Percentiles rank a stretch among this genome's conserved stretches.
Evolutionary conservation across 441 rosid genomes (phyloP).

Genomic region (Euphorbia schlechtendalii): DNA sequence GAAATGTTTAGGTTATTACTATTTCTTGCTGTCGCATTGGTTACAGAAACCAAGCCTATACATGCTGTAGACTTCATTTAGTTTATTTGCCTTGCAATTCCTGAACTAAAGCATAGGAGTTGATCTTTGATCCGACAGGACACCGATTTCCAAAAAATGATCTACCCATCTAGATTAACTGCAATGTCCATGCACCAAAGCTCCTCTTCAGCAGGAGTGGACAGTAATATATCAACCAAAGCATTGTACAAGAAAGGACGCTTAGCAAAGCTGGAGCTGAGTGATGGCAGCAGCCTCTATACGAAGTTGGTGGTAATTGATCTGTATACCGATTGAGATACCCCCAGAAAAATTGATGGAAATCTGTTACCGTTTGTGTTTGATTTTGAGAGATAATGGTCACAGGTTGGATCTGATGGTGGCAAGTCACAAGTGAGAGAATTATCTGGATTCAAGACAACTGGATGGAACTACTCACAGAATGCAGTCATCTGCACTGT

Average conservation of each 20-base stretch:
- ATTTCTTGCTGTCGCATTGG: background rate
- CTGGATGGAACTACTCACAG: constrained; percentile 88
- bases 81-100: background rate
- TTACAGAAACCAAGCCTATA: background rate
- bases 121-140: constrained; percentile 32
- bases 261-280: constrained; percentile 66
- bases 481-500: constrained; percentile 91
- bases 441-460: constrained; percentile 68
- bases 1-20: background rate
- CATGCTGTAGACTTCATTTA: background rate
- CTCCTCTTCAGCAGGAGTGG: constrained; percentile 36
- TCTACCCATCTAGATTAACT: constrained; percentile 61
- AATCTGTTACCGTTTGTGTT: constrained; percentile 1
- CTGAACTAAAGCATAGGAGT: constrained; percentile 15
- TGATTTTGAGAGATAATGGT: background rate
- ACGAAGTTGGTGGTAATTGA: constrained; percentile 81
- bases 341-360: constrained; percentile 2
- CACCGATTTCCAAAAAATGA: constrained; percentile 55
- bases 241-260: constrained; percentile 38
- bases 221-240: constrained; percentile 34
- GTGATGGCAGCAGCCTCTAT: constrained; percentile 59
- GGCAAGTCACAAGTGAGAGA: constrained; percentile 82
- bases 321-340: constrained; percentile 13
- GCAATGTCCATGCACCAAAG: constrained; percentile 65
- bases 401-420: constrained; percentile 95